Evolutionary conservation across 108 stramenopile species (phyloP).

Genomic region (Cafeteria roenbergensis): DNA sequence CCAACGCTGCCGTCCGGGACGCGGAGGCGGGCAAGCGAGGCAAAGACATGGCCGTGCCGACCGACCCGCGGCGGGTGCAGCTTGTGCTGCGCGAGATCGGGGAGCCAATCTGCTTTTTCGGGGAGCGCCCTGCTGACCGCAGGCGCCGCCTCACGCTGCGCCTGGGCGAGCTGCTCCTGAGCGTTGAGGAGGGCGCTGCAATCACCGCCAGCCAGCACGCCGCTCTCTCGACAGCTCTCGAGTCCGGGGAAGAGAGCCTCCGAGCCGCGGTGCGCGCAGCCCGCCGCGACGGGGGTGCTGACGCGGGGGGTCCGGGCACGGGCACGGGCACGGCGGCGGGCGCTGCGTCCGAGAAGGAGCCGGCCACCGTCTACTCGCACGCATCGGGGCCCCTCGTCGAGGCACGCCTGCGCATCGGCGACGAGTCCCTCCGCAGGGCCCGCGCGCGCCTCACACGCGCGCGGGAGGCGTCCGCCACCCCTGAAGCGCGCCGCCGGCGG

Average conservation of each 20-base stretch:
- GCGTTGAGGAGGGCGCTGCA: slow-evolving; percentile 1
- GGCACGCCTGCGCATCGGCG: slow-evolving; percentile 54
- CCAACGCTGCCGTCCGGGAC: too few species aligned
- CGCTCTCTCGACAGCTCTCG: not conserved
- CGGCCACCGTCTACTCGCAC: slow-evolving; percentile 69
- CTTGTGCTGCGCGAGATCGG: slow-evolving; percentile 13
- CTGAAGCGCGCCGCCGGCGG: not conserved
- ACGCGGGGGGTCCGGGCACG: slow-evolving; percentile 8
- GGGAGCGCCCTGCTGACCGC: slow-evolving; percentile 24
- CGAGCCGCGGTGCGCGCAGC: slow-evolving; percentile 25
- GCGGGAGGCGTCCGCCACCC: slow-evolving; percentile 34
- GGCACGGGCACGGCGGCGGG: slow-evolving; percentile 1
- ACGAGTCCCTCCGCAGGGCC: slow-evolving; percentile 58
- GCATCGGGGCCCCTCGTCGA: slow-evolving; percentile 59
- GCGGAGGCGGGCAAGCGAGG: too few species aligned
- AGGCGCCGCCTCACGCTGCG: slow-evolving; percentile 13
- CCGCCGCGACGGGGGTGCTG: slow-evolving; percentile 21
- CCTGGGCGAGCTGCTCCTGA: slow-evolving; percentile 11
- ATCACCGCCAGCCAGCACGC: slow-evolving; percentile 7
- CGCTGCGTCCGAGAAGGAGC: slow-evolving; percentile 27
- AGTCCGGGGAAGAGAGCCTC: not conserved
- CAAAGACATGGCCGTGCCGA: slow-evolving; percentile 14
- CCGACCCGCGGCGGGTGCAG: not conserved
- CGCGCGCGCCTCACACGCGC: slow-evolving; percentile 52
- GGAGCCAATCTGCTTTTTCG: slow-evolving; percentile 21